These are phyloP conservation scores for Zygosaccharomyces gambellarensis DNA, from an alignment of 805 yeast genomes.

Conservation along the genomic window DNA sequence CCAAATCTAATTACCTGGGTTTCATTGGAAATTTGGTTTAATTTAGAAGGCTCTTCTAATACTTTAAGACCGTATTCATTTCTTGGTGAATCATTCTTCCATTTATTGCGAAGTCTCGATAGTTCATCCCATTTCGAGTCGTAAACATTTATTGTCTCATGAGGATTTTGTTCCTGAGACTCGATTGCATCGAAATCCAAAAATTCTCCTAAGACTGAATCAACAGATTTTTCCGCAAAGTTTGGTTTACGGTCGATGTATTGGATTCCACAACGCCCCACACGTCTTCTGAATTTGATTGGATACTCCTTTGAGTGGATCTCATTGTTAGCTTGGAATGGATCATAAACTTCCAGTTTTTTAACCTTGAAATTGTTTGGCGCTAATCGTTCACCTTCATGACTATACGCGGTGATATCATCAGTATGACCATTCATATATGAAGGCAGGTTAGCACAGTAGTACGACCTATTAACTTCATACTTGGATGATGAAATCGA, in stretches of 20 bases:
- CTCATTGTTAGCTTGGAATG: slow-evolving; percentile 33
- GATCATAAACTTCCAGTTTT: slow-evolving; percentile 36
- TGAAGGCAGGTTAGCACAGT: slow-evolving; percentile 32
- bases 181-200: slow-evolving; percentile 38
- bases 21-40: slow-evolving; percentile 77
- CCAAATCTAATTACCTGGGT: slow-evolving; percentile 91
- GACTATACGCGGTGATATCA: slow-evolving; percentile 22
- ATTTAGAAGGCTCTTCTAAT: slow-evolving; percentile 71
- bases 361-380: slow-evolving; percentile 23
- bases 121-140: slow-evolving; percentile 42
- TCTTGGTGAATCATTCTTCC: slow-evolving; percentile 63
- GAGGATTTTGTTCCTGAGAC: slow-evolving; percentile 21
- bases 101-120: slow-evolving; percentile 53
- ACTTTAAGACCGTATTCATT: slow-evolving; percentile 45
- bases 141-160: slow-evolving; percentile 39
- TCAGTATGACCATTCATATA: slow-evolving; percentile 28
- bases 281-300: slow-evolving; percentile 64
- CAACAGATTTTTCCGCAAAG: slow-evolving; percentile 32
- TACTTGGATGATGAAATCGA: slow-evolving; percentile 68
- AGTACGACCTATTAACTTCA: slow-evolving; percentile 59
- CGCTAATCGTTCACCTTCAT: slow-evolving; percentile 32
- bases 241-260: slow-evolving; percentile 73
- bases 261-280: slow-evolving; percentile 63
- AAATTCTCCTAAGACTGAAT: slow-evolving; percentile 38
- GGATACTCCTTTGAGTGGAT: slow-evolving; percentile 39